These are phyloP conservation scores for Stipa capillata DNA, from an alignment of 176 grass and related monocot genomes.

Conservation along the genomic window DNA sequence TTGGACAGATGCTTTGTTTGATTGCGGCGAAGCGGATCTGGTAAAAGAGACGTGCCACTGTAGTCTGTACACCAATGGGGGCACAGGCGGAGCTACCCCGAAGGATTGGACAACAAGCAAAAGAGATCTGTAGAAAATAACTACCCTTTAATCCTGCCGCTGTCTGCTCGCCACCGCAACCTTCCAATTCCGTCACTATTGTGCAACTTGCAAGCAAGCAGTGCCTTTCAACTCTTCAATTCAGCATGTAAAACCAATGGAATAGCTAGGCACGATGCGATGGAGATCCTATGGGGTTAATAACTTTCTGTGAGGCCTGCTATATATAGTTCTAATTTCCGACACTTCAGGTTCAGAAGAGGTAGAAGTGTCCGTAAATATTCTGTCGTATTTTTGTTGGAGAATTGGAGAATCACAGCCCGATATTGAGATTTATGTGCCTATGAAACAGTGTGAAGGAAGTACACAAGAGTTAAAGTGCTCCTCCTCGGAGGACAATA, in stretches of 20 bases:
- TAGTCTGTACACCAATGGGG: not conserved
- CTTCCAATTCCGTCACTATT: conserved; percentile 19
- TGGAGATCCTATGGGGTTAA: not conserved
- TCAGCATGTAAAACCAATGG: not conserved
- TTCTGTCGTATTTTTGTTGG: not conserved
- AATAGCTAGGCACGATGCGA: not conserved
- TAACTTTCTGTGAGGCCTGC: not conserved
- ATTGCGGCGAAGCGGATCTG: not conserved
- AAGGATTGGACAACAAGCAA: conserved; percentile 30
- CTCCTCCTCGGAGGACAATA: no score
- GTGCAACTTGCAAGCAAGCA: not conserved
- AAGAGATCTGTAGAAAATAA: conserved; percentile 8
- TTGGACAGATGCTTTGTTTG: not conserved
- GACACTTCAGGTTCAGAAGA: not conserved
- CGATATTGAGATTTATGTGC: not conserved
- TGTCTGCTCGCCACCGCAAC: conserved; percentile 17
- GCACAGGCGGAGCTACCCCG: not conserved
- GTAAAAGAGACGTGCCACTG: conserved; percentile 22
- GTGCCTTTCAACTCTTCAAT: not conserved
- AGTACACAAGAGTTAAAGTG: not conserved
- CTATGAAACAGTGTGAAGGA: not conserved
- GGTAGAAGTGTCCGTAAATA: not conserved
- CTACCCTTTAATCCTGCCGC: not conserved
- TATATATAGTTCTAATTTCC: not conserved
- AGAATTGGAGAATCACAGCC: no score